phyloP scores from a whole-genome alignment of 83 land plant species.

The Larix sibirica region DNA sequence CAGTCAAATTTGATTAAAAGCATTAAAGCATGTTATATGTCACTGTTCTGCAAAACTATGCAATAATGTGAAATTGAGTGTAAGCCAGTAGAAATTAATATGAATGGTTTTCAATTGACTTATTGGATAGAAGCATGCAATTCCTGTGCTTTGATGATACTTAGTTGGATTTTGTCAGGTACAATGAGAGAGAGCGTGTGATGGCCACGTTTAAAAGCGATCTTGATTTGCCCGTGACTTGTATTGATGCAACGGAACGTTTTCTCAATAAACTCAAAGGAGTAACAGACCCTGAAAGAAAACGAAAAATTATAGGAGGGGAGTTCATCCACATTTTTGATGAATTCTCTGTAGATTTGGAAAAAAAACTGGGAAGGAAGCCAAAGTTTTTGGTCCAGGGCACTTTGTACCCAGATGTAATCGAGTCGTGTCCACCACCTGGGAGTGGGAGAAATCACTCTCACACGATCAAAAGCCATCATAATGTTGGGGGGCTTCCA shows the following conservation, averaged over 20 bases:
- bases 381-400: conserved; percentile 92
- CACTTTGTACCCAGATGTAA: conserved; percentile 97
- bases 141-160: neutral
- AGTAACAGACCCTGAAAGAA: conserved; percentile 82
- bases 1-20: too few species aligned
- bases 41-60: too few species aligned
- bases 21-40: too few species aligned
- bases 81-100: neutral
- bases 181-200: conserved; percentile 86
- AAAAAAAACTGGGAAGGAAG: conserved; percentile 63
- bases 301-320: conserved; percentile 78
- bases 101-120: neutral
- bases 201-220: conserved; percentile 84
- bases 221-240: conserved; percentile 90
- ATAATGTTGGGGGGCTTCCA: conserved; percentile 92
- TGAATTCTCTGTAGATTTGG: conserved; percentile 73
- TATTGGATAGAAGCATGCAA: neutral
- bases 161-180: conserved; percentile 38
- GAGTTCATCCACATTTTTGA: conserved; percentile 88
- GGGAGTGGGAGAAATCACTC: conserved; percentile 98
- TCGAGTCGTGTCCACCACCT: conserved; percentile 99
- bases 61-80: neutral
- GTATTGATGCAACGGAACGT: conserved; percentile 77
- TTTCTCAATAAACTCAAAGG: conserved; percentile 93
- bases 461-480: conserved; percentile 98